Percentiles rank a stretch among this genome's conserved stretches.
Evolutionary conservation across 345 rosid species (phyloP).

Genomic region (Hirschfeldia incana): DNA sequence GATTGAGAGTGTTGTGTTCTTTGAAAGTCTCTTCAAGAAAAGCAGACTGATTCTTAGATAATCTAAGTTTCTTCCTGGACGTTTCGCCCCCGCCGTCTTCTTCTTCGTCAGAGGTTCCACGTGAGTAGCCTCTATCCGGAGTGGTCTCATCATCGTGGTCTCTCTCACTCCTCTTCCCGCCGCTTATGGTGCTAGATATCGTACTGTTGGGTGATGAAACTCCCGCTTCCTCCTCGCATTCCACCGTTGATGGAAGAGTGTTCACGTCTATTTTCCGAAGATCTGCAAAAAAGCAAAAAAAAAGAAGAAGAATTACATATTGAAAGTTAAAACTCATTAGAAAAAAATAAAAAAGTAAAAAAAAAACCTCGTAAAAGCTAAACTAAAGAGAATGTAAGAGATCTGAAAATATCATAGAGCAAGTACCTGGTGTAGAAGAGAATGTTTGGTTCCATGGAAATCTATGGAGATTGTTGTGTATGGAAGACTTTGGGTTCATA

Average conservation of each 20-base stretch:
- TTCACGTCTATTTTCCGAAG: constrained; percentile 91
- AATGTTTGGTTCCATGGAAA: constrained; percentile 33
- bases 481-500: constrained; percentile 40
- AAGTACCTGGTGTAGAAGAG: constrained; percentile 2
- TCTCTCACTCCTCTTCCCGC: constrained; percentile 88
- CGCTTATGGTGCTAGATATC: constrained; percentile 75
- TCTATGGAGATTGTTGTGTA: constrained; percentile 19
- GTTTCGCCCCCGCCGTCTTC: constrained; percentile 81
- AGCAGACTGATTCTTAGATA: constrained; percentile 92
- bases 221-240: constrained; percentile 80
- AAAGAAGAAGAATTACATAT: neutral
- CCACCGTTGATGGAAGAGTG: constrained; percentile 54
- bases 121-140: constrained; percentile 63
- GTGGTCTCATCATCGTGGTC: constrained; percentile 64
- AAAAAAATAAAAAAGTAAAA: neutral
- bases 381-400: neutral
- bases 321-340: neutral
- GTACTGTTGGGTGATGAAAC: constrained; percentile 96
- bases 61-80: constrained; percentile 87
- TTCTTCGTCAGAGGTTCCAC: constrained; percentile 76
- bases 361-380: neutral
- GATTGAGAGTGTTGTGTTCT: constrained; percentile 96
- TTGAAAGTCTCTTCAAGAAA: constrained; percentile 91
- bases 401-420: neutral
- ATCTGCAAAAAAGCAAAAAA: constrained; percentile 46